Evolutionary conservation across 805 yeast genomes (phyloP).

Genomic region (Metschnikowia baotianmanensis): DNA sequence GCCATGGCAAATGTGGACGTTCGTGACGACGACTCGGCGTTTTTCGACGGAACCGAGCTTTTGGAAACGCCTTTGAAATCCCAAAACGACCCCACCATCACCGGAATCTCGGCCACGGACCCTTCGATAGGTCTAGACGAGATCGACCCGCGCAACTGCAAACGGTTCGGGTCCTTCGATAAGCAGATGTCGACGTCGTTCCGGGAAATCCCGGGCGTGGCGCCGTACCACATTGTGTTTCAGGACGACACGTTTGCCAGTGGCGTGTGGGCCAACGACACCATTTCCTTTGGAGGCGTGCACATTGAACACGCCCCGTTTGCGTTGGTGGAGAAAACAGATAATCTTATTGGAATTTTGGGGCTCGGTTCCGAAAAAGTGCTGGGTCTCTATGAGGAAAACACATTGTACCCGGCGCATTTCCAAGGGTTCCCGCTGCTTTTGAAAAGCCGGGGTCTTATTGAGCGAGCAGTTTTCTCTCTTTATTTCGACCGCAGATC

Average conservation of each 20-base stretch:
- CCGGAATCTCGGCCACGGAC: too few relatives aligned
- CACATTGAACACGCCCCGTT: conserved; percentile 53
- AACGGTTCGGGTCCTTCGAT: conserved; percentile 2
- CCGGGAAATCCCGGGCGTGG: not conserved
- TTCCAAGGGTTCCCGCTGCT: conserved; percentile 56
- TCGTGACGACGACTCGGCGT: too few relatives aligned
- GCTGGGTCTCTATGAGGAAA: conserved; percentile 13
- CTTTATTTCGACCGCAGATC: conserved; percentile 48
- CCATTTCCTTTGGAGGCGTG: conserved; percentile 49
- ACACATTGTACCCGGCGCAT: conserved; percentile 46
- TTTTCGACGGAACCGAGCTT: too few relatives aligned
- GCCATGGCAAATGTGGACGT: too few relatives aligned
- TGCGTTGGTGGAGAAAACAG: conserved; percentile 68
- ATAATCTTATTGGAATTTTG: conserved; percentile 65
- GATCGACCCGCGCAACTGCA: not conserved
- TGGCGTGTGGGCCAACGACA: conserved; percentile 62
- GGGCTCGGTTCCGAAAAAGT: conserved; percentile 61
- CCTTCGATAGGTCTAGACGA: too few relatives aligned
- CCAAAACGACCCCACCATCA: too few relatives aligned
- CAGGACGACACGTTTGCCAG: conserved; percentile 47
- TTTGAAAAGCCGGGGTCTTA: conserved; percentile 56
- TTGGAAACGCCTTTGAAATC: not conserved
- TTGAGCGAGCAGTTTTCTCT: conserved; percentile 56
- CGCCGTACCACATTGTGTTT: conserved; percentile 42
- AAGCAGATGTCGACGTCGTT: not conserved